Conservation (phyloP, 1,139 yeast species). For the Yamadazyma membranifaciens region DNA sequence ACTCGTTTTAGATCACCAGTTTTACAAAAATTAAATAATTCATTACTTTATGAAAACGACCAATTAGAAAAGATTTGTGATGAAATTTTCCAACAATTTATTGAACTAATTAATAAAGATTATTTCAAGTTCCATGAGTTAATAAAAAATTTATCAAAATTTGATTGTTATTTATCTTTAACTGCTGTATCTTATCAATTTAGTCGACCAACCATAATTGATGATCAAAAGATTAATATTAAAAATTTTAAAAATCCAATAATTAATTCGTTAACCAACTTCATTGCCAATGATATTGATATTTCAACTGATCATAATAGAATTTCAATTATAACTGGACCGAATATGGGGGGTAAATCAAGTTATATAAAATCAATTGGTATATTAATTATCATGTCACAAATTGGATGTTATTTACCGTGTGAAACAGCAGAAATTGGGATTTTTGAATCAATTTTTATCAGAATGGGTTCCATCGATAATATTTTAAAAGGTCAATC, state of each 20-base stretch:
- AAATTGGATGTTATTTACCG: slow-evolving; percentile 91
- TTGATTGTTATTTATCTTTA: slow-evolving; percentile 77
- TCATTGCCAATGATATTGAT: slow-evolving; percentile 69
- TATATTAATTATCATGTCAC: slow-evolving; percentile 83
- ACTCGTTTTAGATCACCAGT: slow-evolving; percentile 72
- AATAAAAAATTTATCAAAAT: slow-evolving; percentile 51
- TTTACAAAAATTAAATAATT: slow-evolving; percentile 48
- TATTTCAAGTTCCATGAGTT: slow-evolving; percentile 52
- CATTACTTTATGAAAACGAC: slow-evolving; percentile 63
- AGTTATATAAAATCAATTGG: slow-evolving; percentile 93
- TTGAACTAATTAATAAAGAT: slow-evolving; percentile 40
- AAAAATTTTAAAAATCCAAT: slow-evolving; percentile 76
- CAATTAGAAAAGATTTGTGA: slow-evolving; percentile 55
- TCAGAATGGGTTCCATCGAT: slow-evolving; percentile 75
- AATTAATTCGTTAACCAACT: slow-evolving; percentile 55
- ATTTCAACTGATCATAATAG: slow-evolving; percentile 46
- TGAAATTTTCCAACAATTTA: slow-evolving; percentile 53
- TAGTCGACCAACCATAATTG: slow-evolving; percentile 53
- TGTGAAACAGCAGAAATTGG: slow-evolving; percentile 48
- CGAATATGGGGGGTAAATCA: slow-evolving; percentile 98
- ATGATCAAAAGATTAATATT: slow-evolving; percentile 51
- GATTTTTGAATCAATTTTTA: slow-evolving; percentile 54
- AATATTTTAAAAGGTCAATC: slow-evolving; percentile 67
- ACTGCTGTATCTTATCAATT: slow-evolving; percentile 52
- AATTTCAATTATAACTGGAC: slow-evolving; percentile 82